Conservation (phyloP, 768 basidiomycete species). For the Sutorius australiensis region DNA sequence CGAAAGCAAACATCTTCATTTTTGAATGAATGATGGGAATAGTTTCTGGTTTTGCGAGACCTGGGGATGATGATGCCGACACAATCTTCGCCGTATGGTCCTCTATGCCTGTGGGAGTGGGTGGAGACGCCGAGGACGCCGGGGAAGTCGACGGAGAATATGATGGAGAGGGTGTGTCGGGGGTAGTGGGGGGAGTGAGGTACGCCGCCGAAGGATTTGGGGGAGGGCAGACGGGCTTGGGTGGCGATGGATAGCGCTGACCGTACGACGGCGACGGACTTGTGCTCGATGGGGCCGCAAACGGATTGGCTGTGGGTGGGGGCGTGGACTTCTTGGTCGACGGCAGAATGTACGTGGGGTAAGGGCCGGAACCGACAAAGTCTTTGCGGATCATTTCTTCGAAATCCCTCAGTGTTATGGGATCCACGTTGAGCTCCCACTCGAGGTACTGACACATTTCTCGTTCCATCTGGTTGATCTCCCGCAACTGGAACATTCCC, state of each 20-base stretch:
- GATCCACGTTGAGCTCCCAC: conserved; percentile 83
- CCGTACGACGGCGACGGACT: conserved; percentile 30
- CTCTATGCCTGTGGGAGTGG: conserved; percentile 52
- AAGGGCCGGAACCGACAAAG: conserved; percentile 52
- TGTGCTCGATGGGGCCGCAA: conserved; percentile 31
- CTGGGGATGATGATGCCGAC: conserved; percentile 38
- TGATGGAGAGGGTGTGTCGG: conserved; percentile 54
- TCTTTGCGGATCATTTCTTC: conserved; percentile 58
- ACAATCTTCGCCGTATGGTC: conserved; percentile 47
- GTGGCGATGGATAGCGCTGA: conserved; percentile 30
- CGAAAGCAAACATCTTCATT: conserved; percentile 62
- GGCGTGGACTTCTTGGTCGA: conserved; percentile 61
- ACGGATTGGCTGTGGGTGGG: conserved; percentile 28
- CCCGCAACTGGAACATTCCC: conserved; percentile 72
- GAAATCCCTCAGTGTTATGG: conserved; percentile 55
- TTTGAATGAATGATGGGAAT: conserved; percentile 38
- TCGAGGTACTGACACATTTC: conserved; percentile 87
- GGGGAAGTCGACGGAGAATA: conserved; percentile 53
- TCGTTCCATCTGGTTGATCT: conserved; percentile 80
- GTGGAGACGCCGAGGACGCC: conserved; percentile 58
- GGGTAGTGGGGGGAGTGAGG: conserved; percentile 34
- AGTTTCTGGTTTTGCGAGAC: conserved; percentile 20
- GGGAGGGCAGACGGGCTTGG: conserved; percentile 22
- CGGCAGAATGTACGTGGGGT: conserved; percentile 59
- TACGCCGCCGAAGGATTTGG: conserved; percentile 17